A percentile compares a stretch with the other conserved stretches of the same genome.
These are phyloP conservation scores for Bimuria novae-zelandiae DNA, from an alignment of 2,329 filamentous ascomycete species.

Conservation along the genomic window DNA sequence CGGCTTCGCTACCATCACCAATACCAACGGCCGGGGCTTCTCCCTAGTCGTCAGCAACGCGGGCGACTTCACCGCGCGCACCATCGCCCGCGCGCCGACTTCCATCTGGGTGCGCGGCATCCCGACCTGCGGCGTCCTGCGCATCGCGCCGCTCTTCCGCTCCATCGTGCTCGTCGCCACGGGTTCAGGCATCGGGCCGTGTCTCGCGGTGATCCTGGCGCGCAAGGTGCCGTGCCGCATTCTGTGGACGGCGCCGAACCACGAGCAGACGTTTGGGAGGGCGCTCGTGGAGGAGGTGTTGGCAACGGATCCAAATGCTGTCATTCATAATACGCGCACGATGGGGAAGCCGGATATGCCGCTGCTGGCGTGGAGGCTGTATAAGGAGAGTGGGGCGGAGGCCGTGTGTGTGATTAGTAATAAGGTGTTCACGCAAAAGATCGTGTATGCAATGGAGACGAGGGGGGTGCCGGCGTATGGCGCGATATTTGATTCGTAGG, in stretches of 20 bases:
- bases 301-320: slow-evolving; percentile 63
- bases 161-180: slow-evolving; percentile 45
- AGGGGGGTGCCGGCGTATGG: slow-evolving; percentile 72
- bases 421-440: slow-evolving; percentile 68
- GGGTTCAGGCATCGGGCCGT: slow-evolving; percentile 47
- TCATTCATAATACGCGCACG: slow-evolving; percentile 70
- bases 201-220: slow-evolving; percentile 58
- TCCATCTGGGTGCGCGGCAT: slow-evolving; percentile 45
- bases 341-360: slow-evolving; percentile 68
- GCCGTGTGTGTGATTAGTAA: slow-evolving; percentile 78
- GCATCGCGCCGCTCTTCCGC: slow-evolving; percentile 43
- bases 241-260: slow-evolving; percentile 71
- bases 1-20: slow-evolving; percentile 48
- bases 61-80: slow-evolving; percentile 45
- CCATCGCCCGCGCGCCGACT: slow-evolving; percentile 37
- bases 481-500: slow-evolving; percentile 72
- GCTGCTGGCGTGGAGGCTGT: slow-evolving; percentile 60
- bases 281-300: slow-evolving; percentile 64
- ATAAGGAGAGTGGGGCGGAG: slow-evolving; percentile 60
- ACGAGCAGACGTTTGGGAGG: slow-evolving; percentile 67
- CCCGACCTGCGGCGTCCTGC: slow-evolving; percentile 43
- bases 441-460: slow-evolving; percentile 72
- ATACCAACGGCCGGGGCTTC: slow-evolving; percentile 33
- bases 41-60: slow-evolving; percentile 45
- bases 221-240: slow-evolving; percentile 60